Base-by-base conservation (phyloP, 148 eudicot genomes). In the Persicaria tinctoria region DNA sequence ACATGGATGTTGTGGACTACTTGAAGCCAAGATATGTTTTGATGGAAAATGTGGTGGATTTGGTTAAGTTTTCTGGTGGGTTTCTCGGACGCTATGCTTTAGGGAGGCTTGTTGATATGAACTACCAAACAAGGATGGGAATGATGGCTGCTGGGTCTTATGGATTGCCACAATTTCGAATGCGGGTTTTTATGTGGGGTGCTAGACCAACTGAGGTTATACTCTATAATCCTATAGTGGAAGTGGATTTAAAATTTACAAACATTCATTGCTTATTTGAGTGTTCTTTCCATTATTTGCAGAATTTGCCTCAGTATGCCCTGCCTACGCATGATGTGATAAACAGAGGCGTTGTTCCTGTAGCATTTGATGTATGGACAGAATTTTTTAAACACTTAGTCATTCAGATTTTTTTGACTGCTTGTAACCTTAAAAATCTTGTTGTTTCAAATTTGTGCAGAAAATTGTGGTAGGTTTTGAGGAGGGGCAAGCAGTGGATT, bases 101-200 rank as follows among this genome's bases (percentile, higher is more conserved):
- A 3, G 96, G 89, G 1, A 81, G 90, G 12, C 72, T 92, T 47
- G 87, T 92, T 55, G 81, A 83, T 11, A 87, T 88, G 93, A 83
- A 84, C 53, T 92, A 92, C 62, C 97, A 92, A 78, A 82, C 90
- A 0, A 50, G 97, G 10, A 53, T 92, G 80, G 97, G 97, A 2
- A 80, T 92, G 85, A 83, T 92, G 97, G 95, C 93, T 0, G 97
- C 93, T 0, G 97, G 97, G 46, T 84, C 86, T 14, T 92, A 88
- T 75, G 97, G 97, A 5, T 84, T 92, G 8, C 95, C 97, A 0
- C 96, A 92, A 60, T 92, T 90, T 70, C 84, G 97, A 0, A 85
- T 90, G 93, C 88, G 97, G 1, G 83, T 86, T 8, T 90, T 92
- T 63, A 45, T 92, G 69, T 92, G 97, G 96, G 97, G 90, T 59